Percentiles rank a stretch among this genome's conserved stretches.
Evolutionary conservation across 78 protist genomes (phyloP).

Genomic region (Dictyostelium purpureum): DNA sequence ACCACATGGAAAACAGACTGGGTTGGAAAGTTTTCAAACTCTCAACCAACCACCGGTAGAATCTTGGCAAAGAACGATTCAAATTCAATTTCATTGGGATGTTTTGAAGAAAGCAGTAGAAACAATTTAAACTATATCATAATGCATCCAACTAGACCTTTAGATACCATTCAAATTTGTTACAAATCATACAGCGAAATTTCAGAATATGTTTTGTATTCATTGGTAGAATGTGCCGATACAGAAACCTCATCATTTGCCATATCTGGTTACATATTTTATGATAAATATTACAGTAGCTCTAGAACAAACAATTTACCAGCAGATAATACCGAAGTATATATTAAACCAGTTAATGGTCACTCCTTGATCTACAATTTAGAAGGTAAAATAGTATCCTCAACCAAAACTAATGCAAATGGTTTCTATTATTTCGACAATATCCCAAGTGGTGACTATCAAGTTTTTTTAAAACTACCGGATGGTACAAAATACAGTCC

Average conservation of each 20-base stretch:
- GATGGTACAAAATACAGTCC: not conserved
- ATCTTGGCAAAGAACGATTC: not conserved
- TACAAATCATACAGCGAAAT: not conserved
- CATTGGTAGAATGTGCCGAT: not conserved
- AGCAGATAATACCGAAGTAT: not conserved
- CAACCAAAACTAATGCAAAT: not conserved
- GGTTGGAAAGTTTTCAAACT: slow-evolving; percentile 5
- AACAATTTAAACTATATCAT: not conserved
- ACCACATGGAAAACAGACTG: not conserved
- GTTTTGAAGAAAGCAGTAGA: not conserved
- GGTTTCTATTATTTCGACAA: slow-evolving; percentile 30
- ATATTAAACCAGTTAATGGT: not conserved
- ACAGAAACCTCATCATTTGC: not conserved
- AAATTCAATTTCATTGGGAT: slow-evolving; percentile 10
- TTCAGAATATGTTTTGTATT: slow-evolving; percentile 22
- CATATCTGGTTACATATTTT: slow-evolving; percentile 8
- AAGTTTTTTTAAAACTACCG: not conserved
- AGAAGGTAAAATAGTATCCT: not conserved
- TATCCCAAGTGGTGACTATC: not conserved
- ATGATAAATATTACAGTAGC: not conserved
- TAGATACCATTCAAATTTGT: slow-evolving; percentile 18
- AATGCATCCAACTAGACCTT: not conserved
- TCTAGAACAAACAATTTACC: not conserved
- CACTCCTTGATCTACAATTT: not conserved
- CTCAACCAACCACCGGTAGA: not conserved